A percentile compares a stretch with the other conserved stretches of the same genome.
These are phyloP conservation scores for Tylopilus subfusipes DNA, from an alignment of 768 basidiomycete genomes.

Conservation along the genomic window DNA sequence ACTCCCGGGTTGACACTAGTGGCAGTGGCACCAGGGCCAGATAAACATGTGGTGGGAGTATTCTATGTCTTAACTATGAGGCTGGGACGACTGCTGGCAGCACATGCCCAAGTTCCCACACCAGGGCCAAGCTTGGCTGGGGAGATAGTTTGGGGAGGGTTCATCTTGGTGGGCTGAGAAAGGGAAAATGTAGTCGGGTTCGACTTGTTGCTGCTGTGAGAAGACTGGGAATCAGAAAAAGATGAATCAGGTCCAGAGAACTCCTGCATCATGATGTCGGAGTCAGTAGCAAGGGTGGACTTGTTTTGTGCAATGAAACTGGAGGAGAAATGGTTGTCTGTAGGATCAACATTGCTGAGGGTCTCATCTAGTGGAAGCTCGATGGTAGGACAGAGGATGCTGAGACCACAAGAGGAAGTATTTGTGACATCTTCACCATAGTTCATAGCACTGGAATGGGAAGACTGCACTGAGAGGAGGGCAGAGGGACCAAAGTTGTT, in stretches of 20 bases:
- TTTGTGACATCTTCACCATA: too few species aligned
- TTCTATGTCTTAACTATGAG: slow-evolving; percentile 58
- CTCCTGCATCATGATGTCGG: slow-evolving; percentile 30
- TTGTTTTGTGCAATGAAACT: slow-evolving; percentile 6
- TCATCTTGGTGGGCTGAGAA: slow-evolving; percentile 40
- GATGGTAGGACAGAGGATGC: slow-evolving; percentile 73
- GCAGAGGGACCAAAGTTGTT: too few species aligned
- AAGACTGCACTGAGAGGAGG: too few species aligned
- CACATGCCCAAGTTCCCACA: slow-evolving; percentile 44
- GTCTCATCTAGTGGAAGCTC: slow-evolving; percentile 82
- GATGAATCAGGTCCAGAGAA: slow-evolving; percentile 10
- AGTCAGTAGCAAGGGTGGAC: slow-evolving; percentile 3
- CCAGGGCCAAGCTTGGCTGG: slow-evolving; percentile 53
- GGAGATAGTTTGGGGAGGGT: slow-evolving; percentile 44
- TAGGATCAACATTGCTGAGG: slow-evolving; percentile 37
- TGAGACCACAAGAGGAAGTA: slow-evolving; percentile 46
- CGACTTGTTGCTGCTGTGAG: slow-evolving; percentile 2
- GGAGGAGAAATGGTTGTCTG: slow-evolving; percentile 14
- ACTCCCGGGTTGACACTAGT: slow-evolving; percentile 51
- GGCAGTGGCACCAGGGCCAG: slow-evolving; percentile 66
- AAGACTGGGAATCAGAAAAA: slow-evolving; percentile 10
- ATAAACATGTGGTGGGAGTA: slow-evolving; percentile 1
- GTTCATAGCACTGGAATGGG: too few species aligned
- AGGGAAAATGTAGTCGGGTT: slow-evolving; percentile 27
- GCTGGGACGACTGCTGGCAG: slow-evolving; percentile 48